Percentiles rank a stretch among this genome's conserved stretches.
phyloP scores from a whole-genome alignment of 148 eudicot species.

The Rhododendron ferrugineum region DNA sequence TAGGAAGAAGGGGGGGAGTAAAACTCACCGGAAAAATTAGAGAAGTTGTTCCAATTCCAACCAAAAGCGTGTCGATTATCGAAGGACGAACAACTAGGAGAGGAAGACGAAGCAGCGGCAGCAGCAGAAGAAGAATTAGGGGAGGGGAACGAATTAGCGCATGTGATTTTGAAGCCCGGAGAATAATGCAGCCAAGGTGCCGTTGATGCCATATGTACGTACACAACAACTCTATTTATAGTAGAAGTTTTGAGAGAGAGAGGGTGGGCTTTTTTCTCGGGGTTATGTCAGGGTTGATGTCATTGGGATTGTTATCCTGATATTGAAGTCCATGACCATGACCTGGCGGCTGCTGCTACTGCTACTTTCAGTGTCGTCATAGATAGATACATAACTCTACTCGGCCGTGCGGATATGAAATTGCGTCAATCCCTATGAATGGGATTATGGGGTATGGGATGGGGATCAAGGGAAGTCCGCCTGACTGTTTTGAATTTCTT shows the following conservation, averaged over 20 bases:
- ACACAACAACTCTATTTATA: not conserved
- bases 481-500: not conserved
- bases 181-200: slow-evolving; percentile 22
- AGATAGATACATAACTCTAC: not conserved
- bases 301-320: slow-evolving; percentile 8
- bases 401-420: not conserved
- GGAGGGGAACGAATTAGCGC: not conserved
- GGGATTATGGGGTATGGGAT: not conserved
- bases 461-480: not conserved
- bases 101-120: slow-evolving; percentile 16
- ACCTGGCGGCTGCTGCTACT: not conserved
- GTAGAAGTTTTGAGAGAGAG: not conserved
- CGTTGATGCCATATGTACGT: slow-evolving; percentile 24
- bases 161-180: slow-evolving; percentile 21
- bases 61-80: slow-evolving; percentile 13
- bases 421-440: not conserved
- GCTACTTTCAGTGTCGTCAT: not conserved
- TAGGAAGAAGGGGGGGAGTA: not conserved
- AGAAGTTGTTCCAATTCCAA: slow-evolving; percentile 14
- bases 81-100: slow-evolving; percentile 26
- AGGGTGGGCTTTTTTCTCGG: slow-evolving; percentile 1
- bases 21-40: slow-evolving; percentile 26
- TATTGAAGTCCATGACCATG: not conserved
- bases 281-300: slow-evolving; percentile 9
- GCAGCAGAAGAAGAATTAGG: slow-evolving; percentile 1